A percentile compares a stretch with the other conserved stretches of the same genome.
These are phyloP conservation scores for Mycena floridula DNA, from an alignment of 768 basidiomycete species.

Conservation along the genomic window DNA sequence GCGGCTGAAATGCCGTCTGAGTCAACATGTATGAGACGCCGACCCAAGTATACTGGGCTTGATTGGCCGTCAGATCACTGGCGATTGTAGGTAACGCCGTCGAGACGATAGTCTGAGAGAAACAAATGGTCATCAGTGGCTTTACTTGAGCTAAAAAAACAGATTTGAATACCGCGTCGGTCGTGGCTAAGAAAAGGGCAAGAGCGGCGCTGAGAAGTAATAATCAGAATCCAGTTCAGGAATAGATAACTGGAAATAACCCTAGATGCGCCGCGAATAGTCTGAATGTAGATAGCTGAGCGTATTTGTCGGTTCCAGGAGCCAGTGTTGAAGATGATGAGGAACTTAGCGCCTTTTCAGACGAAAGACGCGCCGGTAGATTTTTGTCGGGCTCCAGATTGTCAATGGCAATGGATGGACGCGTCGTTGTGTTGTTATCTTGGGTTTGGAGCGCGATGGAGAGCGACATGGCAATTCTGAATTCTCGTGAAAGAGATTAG, in stretches of 20 bases:
- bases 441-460: too few species aligned
- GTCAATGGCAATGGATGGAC: too few species aligned
- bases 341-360: too few species aligned
- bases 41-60: constrained; percentile 80
- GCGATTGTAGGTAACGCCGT: constrained; percentile 80
- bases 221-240: constrained; percentile 4
- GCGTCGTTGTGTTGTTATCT: too few species aligned
- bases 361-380: too few species aligned
- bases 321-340: too few species aligned
- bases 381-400: too few species aligned
- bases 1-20: constrained; percentile 79
- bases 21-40: constrained; percentile 81
- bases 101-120: constrained; percentile 60
- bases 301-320: too few species aligned
- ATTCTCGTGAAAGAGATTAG: too few species aligned
- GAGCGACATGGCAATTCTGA: too few species aligned
- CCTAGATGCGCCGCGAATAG: constrained; percentile 66
- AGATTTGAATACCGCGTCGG: constrained; percentile 54
- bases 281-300: constrained; percentile 51
- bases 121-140: background rate
- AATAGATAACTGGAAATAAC: constrained; percentile 27
- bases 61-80: constrained; percentile 58
- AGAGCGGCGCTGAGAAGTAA: constrained; percentile 60
- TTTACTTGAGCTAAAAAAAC: constrained; percentile 1
- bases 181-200: constrained; percentile 80